Percentiles rank a stretch among this genome's conserved stretches.
phyloP scores from a whole-genome alignment of 352 stramenopile genomes.

The Pythium aquatile region DNA sequence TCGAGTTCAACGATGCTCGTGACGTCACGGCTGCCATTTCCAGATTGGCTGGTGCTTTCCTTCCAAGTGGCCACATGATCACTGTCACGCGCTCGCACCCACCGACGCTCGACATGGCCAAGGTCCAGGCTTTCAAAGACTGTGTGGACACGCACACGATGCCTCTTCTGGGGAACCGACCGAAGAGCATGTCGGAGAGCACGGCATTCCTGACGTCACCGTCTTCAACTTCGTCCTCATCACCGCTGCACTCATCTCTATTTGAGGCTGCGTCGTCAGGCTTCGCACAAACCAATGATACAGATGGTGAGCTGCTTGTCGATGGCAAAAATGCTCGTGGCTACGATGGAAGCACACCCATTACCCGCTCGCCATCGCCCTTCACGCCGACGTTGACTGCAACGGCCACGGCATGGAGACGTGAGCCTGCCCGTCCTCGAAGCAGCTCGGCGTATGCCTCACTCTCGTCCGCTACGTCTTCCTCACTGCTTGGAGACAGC shows the following conservation, averaged over 20 bases:
- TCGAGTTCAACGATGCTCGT: slow-evolving; percentile 77
- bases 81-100: slow-evolving; percentile 46
- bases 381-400: slow-evolving; percentile 12
- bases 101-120: slow-evolving; percentile 54
- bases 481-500: slow-evolving; percentile 5
- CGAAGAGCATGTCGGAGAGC: slow-evolving; percentile 68
- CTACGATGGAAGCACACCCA: slow-evolving; percentile 1
- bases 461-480: slow-evolving; percentile 6
- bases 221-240: slow-evolving; percentile 67
- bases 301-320: slow-evolving; percentile 3
- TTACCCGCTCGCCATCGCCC: slow-evolving; percentile 28
- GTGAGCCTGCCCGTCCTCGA: slow-evolving; percentile 21
- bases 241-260: slow-evolving; percentile 57
- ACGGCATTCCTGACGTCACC: slow-evolving; percentile 58
- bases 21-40: slow-evolving; percentile 44
- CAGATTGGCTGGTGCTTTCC: slow-evolving; percentile 32
- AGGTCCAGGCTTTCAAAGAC: slow-evolving; percentile 67
- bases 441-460: slow-evolving; percentile 26
- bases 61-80: slow-evolving; percentile 38
- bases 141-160: slow-evolving; percentile 29
- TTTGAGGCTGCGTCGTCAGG: slow-evolving; percentile 30
- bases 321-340: slow-evolving; percentile 1
- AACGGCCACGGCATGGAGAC: slow-evolving; percentile 17
- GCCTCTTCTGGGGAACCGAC: slow-evolving; percentile 21
- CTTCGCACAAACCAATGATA: slow-evolving; percentile 10